A percentile compares a stretch with the other conserved stretches of the same genome.
Evolutionary conservation across 2,329 filamentous ascomycete genomes (phyloP).

Genomic region (Neoascochyta sp.): DNA sequence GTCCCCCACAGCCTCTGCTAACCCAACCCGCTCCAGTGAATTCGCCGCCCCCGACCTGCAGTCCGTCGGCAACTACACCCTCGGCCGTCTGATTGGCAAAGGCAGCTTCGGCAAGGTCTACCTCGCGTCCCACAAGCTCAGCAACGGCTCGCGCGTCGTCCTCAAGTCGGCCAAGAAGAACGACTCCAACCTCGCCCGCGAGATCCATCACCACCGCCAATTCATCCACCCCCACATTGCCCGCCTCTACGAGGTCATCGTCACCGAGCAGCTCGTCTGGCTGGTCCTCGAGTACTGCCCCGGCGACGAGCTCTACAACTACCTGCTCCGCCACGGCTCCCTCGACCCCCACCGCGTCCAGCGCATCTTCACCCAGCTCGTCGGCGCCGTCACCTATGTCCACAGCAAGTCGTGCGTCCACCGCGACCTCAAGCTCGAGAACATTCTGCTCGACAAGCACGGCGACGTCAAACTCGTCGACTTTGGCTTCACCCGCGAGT

Average conservation of each 20-base stretch:
- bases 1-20: slow-evolving; percentile 2
- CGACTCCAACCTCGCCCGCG: slow-evolving; percentile 90
- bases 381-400: slow-evolving; percentile 91
- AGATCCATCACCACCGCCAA: slow-evolving; percentile 98
- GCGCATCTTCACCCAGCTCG: slow-evolving; percentile 91
- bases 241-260: slow-evolving; percentile 93
- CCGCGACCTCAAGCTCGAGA: slow-evolving; percentile 93
- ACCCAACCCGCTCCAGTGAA: slow-evolving; percentile 59
- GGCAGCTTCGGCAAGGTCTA: slow-evolving; percentile 99
- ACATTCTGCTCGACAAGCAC: slow-evolving; percentile 91
- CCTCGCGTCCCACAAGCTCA: slow-evolving; percentile 91
- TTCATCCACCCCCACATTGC: slow-evolving; percentile 98
- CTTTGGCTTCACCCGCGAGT: slow-evolving; percentile 96
- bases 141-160: slow-evolving; percentile 95
- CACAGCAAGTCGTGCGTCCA: slow-evolving; percentile 95
- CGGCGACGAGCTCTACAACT: slow-evolving; percentile 97
- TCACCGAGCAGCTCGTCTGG: slow-evolving; percentile 94
- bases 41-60: slow-evolving; percentile 89
- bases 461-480: slow-evolving; percentile 97
- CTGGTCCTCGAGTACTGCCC: slow-evolving; percentile 92
- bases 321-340: slow-evolving; percentile 81
- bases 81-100: slow-evolving; percentile 91
- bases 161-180: slow-evolving; percentile 97
- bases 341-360: slow-evolving; percentile 83
- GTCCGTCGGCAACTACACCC: slow-evolving; percentile 89